A percentile compares a stretch with the other conserved stretches of the same genome.
Conservation (phyloP, 2,329 filamentous ascomycete genomes). For the Mollisiaceae sp. region DNA sequence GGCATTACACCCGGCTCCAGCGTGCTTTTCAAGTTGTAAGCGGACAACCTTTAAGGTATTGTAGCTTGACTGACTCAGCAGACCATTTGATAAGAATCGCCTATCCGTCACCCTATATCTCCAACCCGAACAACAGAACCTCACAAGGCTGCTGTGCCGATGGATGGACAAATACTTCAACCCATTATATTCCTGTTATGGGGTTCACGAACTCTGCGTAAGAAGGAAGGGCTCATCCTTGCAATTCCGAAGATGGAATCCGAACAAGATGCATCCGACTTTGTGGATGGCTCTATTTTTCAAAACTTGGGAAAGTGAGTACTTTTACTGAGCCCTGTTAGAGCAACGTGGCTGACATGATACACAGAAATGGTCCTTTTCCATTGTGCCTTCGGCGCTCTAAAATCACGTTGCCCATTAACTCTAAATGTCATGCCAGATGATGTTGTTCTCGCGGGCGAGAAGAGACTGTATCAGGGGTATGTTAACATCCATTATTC, state of each 20-base stretch:
- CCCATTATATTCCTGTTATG: conserved; percentile 52
- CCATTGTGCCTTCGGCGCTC: conserved; percentile 60
- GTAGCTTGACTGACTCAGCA: conserved; percentile 35
- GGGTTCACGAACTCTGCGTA: conserved; percentile 61
- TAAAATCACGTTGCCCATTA: conserved; percentile 57
- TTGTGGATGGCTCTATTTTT: conserved; percentile 62
- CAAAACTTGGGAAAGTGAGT: conserved; percentile 63
- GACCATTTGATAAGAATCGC: conserved; percentile 60
- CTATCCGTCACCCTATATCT: conserved; percentile 60
- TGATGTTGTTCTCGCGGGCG: conserved; percentile 55
- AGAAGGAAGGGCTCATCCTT: conserved; percentile 55
- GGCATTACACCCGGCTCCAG: conserved; percentile 54
- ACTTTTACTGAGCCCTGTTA: background rate
- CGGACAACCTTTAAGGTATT: background rate
- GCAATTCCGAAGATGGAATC: conserved; percentile 58
- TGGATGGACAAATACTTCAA: conserved; percentile 39
- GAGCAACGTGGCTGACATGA: background rate
- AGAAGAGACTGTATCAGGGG: conserved; percentile 62
- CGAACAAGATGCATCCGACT: conserved; percentile 49
- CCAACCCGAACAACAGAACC: conserved; percentile 46
- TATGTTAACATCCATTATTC: conserved; percentile 44
- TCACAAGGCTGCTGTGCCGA: conserved; percentile 40
- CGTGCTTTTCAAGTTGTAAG: conserved; percentile 60
- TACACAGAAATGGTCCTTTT: conserved; percentile 62
- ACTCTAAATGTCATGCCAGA: conserved; percentile 51